These are phyloP conservation scores for Carex kokanica DNA, from an alignment of 176 grass and related monocot genomes.

Conservation along the genomic window DNA sequence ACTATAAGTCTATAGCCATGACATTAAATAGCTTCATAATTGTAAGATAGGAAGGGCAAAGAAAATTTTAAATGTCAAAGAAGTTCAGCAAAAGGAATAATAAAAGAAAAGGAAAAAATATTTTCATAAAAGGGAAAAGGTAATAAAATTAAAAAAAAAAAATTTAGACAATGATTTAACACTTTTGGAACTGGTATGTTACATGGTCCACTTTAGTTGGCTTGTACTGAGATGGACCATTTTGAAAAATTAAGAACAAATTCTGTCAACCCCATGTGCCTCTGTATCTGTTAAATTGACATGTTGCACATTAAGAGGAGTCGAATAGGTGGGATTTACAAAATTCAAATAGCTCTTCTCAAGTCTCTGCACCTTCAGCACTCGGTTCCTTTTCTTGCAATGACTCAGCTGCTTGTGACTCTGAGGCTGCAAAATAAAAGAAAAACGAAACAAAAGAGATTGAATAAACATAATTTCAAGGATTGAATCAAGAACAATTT, in stretches of 20 bases:
- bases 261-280: slow-evolving; percentile 17
- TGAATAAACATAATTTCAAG: neutral
- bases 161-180: slow-evolving; percentile 22
- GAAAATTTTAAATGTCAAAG: slow-evolving; percentile 20
- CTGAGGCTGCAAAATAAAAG: slow-evolving; percentile 11
- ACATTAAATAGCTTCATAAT: slow-evolving; percentile 3
- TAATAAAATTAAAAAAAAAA: slow-evolving; percentile 26
- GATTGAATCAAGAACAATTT: neutral
- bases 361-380: neutral
- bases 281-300: slow-evolving; percentile 24
- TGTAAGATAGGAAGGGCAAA: neutral
- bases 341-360: neutral
- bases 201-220: slow-evolving; percentile 20
- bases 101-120: neutral
- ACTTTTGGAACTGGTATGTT: slow-evolving; percentile 12
- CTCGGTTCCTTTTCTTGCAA: slow-evolving; percentile 10
- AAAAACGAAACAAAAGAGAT: slow-evolving; percentile 1
- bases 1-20: neutral
- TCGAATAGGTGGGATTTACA: neutral
- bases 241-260: slow-evolving; percentile 22
- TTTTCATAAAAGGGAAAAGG: neutral
- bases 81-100: neutral
- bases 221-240: slow-evolving; percentile 27
- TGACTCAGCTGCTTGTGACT: neutral
- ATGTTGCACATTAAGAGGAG: slow-evolving; percentile 9